Percentiles rank a stretch among this genome's conserved stretches.
Evolutionary conservation across 169 alveolate genomes (phyloP).

Genomic region (Eimeria maxima): DNA sequence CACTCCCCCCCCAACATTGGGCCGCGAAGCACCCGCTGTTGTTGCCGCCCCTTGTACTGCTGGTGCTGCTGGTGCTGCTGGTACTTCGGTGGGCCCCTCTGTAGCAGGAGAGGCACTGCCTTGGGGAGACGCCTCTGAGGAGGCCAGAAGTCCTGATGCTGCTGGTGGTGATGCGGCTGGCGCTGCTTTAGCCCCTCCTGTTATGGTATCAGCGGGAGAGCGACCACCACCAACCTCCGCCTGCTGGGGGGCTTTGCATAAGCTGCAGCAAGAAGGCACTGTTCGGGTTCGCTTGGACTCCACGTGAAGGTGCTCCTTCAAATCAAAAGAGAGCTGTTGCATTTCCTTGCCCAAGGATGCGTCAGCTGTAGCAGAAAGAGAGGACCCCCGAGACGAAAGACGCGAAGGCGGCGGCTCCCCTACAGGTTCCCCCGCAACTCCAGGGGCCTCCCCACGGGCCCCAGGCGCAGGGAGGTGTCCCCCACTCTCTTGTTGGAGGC

Average conservation of each 20-base stretch:
- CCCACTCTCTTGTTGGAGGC: not conserved
- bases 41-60: slow-evolving; percentile 17
- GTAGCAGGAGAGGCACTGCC: slow-evolving; percentile 43
- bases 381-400: not conserved
- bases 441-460: not conserved
- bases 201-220: not conserved
- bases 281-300: slow-evolving; percentile 56
- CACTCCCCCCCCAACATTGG: not conserved
- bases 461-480: not conserved
- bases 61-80: slow-evolving; percentile 32
- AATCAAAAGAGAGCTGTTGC: slow-evolving; percentile 52
- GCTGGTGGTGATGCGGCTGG: not conserved
- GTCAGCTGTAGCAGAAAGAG: not conserved
- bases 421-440: slow-evolving; percentile 3
- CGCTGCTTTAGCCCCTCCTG: not conserved
- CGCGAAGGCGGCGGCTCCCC: slow-evolving; percentile 4
- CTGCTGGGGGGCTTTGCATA: slow-evolving; percentile 40
- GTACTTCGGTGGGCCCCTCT: not conserved
- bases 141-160: not conserved
- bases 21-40: not conserved
- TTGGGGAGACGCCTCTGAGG: not conserved
- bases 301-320: slow-evolving; percentile 43
- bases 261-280: slow-evolving; percentile 47
- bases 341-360: not conserved
- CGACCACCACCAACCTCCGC: not conserved